Evolutionary conservation across 306 rosid species (phyloP).

Genomic region (Pyrus communis): DNA sequence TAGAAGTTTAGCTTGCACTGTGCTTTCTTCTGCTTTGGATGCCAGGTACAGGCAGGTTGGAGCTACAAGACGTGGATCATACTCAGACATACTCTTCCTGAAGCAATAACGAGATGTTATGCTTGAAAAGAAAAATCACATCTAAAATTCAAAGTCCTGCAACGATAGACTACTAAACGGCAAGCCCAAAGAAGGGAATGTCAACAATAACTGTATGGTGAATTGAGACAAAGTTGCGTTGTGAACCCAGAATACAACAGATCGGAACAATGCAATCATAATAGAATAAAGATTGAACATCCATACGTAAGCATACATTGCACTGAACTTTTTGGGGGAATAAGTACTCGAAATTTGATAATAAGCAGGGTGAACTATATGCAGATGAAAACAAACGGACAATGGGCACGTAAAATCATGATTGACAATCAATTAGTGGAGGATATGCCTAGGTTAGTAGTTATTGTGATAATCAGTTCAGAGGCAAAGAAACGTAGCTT

Average conservation of each 20-base stretch:
- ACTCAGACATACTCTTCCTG: conserved; percentile 86
- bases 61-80: conserved; percentile 90
- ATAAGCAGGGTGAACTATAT: background rate
- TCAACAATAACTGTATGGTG: background rate
- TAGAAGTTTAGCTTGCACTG: conserved; percentile 79
- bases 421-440: background rate
- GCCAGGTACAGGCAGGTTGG: conserved; percentile 90
- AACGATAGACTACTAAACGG: background rate
- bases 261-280: background rate
- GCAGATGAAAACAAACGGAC: background rate
- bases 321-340: background rate
- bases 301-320: background rate
- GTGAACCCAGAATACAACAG: background rate
- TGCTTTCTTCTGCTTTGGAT: conserved; percentile 95
- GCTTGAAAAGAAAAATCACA: background rate
- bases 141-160: background rate
- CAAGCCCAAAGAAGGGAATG: background rate
- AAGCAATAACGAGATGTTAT: conserved; percentile 10
- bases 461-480: background rate
- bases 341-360: background rate
- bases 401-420: background rate
- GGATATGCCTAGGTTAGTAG: background rate
- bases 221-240: background rate
- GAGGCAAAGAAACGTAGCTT: background rate
- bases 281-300: background rate